These are phyloP conservation scores for Eucalyptus erythrocorys DNA, from an alignment of 345 rosid genomes.

Conservation along the genomic window DNA sequence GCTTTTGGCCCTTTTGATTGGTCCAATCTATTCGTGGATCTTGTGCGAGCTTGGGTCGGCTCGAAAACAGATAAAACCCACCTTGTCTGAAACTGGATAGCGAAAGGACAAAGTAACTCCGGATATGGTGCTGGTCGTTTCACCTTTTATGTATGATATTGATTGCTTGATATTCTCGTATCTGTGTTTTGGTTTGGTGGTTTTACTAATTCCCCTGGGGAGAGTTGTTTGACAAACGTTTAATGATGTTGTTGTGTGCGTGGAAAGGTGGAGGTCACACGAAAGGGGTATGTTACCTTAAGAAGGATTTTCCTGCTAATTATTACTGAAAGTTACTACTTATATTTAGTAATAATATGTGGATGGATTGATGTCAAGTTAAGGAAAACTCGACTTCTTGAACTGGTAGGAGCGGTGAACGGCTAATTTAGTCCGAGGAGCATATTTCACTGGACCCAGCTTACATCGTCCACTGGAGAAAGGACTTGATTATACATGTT, in stretches of 20 bases:
- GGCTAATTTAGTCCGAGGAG: background rate
- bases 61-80: background rate
- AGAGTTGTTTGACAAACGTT: background rate
- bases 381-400: background rate
- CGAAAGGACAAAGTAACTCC: background rate
- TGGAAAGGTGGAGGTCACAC: background rate
- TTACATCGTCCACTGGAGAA: background rate
- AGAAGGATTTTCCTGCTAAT: background rate
- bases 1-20: background rate
- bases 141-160: background rate
- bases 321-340: background rate
- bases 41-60: background rate
- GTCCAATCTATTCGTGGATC: background rate
- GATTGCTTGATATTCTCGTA: background rate
- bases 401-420: background rate
- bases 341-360: background rate
- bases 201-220: background rate
- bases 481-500: background rate
- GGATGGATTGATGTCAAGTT: background rate
- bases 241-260: background rate
- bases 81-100: background rate
- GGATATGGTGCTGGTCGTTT: background rate
- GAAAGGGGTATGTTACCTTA: background rate
- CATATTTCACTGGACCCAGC: background rate
- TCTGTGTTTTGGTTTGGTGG: background rate